phyloP scores from a whole-genome alignment of 768 basidiomycete genomes.

The Boletus sp. region DNA sequence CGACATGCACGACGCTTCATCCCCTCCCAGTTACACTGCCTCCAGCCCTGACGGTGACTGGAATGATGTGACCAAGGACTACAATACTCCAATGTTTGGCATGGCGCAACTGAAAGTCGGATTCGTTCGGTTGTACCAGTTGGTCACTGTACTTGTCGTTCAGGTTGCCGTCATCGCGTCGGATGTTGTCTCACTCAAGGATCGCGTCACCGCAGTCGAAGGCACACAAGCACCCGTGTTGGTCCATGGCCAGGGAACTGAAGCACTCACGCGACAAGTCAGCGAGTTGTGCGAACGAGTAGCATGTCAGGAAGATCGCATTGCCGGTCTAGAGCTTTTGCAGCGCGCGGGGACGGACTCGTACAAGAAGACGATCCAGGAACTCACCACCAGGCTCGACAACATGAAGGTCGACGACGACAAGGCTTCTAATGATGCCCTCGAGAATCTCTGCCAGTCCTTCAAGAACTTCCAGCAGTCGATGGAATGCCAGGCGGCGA shows the following conservation, averaged over 20 bases:
- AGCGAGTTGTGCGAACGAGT: constrained; percentile 4
- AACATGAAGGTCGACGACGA: constrained; percentile 1
- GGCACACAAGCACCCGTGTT: neutral
- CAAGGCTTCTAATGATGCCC: neutral
- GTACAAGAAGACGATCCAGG: constrained; percentile 5
- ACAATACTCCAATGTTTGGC: neutral
- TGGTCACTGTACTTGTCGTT: constrained; percentile 1
- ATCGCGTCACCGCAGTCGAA: constrained; percentile 18
- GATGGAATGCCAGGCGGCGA: constrained; percentile 16
- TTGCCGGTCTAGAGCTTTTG: constrained; percentile 6
- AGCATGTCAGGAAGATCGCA: constrained; percentile 13
- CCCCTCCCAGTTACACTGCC: neutral
- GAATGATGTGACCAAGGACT: neutral
- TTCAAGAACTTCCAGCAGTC: neutral
- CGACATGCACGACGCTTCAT: neutral
- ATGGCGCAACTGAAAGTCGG: neutral
- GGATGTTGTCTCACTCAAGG: constrained; percentile 15
- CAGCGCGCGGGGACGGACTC: constrained; percentile 1
- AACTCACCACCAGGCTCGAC: constrained; percentile 11
- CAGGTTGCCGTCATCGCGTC: constrained; percentile 5
- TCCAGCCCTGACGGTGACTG: neutral
- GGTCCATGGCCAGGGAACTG: neutral
- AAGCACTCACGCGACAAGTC: constrained; percentile 8
- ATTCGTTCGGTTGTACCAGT: constrained; percentile 7
- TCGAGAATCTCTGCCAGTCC: constrained; percentile 3